Evolutionary conservation across 768 basidiomycete genomes (phyloP).

Genomic region (Cubamyces sp.): DNA sequence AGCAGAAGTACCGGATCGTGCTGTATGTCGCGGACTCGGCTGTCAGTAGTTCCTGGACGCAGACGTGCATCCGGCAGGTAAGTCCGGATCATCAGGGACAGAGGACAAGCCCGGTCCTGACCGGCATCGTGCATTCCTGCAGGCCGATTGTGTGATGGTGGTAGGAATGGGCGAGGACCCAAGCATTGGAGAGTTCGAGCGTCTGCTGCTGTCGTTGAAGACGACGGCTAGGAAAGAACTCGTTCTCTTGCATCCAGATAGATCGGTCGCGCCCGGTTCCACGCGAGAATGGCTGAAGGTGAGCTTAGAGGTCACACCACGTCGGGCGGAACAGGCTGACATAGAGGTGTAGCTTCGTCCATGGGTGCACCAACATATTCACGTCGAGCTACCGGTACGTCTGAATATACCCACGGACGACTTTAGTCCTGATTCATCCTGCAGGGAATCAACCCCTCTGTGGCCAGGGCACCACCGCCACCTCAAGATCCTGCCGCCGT

Average conservation of each 20-base stretch:
- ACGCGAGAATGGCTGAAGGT: constrained; percentile 97
- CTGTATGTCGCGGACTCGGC: constrained; percentile 97
- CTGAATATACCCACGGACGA: neutral
- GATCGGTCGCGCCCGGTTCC: constrained; percentile 85
- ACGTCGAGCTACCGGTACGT: constrained; percentile 85
- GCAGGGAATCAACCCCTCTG: constrained; percentile 72
- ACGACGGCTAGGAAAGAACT: constrained; percentile 98
- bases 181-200: constrained; percentile 90
- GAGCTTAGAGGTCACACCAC: constrained; percentile 15
- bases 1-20: constrained; percentile 91
- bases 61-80: constrained; percentile 95
- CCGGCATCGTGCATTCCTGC: neutral
- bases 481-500: constrained; percentile 88
- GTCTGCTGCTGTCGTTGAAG: constrained; percentile 91
- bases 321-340: neutral
- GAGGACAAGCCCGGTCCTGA: too few relatives aligned
- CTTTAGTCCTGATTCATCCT: neutral
- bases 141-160: constrained; percentile 94
- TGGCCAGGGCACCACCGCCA: constrained; percentile 56
- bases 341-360: constrained; percentile 70
- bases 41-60: constrained; percentile 95
- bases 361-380: constrained; percentile 96
- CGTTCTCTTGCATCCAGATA: constrained; percentile 89
- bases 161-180: constrained; percentile 95
- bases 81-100: constrained; percentile 20